Percentiles rank a stretch among this genome's conserved stretches.
Evolutionary conservation across 306 rosid genomes (phyloP).

Genomic region (Vigna radiata): DNA sequence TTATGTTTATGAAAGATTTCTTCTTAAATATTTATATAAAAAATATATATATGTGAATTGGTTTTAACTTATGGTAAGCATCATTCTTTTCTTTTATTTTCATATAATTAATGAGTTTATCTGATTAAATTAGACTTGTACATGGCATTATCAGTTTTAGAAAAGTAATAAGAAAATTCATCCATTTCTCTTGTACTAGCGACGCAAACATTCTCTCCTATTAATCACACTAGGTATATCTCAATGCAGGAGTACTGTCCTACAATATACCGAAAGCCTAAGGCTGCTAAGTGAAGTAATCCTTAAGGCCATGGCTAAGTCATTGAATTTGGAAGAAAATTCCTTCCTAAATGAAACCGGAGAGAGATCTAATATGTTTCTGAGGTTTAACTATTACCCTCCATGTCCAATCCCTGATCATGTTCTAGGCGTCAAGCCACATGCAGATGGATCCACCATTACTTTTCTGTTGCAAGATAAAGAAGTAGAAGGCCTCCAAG

Average conservation of each 20-base stretch:
- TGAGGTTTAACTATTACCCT: slow-evolving; percentile 78
- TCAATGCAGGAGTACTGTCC: slow-evolving; percentile 54
- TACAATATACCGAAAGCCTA: slow-evolving; percentile 58
- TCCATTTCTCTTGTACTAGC: background rate
- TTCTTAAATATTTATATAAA: no score
- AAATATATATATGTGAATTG: no score
- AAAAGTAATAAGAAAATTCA: background rate
- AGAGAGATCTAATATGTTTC: slow-evolving; percentile 45
- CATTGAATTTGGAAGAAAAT: slow-evolving; percentile 69
- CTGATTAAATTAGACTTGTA: background rate
- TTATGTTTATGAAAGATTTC: no score
- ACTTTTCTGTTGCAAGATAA: slow-evolving; percentile 74
- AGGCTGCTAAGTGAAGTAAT: slow-evolving; percentile 51
- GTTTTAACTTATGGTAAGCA: no score
- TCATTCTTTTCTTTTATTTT: no score
- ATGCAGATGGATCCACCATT: slow-evolving; percentile 73
- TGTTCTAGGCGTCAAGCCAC: slow-evolving; percentile 72
- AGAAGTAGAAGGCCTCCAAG: slow-evolving; percentile 81
- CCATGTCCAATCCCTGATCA: slow-evolving; percentile 70
- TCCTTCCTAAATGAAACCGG: slow-evolving; percentile 63
- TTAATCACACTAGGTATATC: slow-evolving; percentile 1
- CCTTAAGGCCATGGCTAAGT: slow-evolving; percentile 76
- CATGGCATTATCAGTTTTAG: background rate
- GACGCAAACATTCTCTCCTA: background rate
- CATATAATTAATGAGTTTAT: background rate